Evolutionary conservation across 306 rosid genomes (phyloP).

Genomic region (Cucumis melo): DNA sequence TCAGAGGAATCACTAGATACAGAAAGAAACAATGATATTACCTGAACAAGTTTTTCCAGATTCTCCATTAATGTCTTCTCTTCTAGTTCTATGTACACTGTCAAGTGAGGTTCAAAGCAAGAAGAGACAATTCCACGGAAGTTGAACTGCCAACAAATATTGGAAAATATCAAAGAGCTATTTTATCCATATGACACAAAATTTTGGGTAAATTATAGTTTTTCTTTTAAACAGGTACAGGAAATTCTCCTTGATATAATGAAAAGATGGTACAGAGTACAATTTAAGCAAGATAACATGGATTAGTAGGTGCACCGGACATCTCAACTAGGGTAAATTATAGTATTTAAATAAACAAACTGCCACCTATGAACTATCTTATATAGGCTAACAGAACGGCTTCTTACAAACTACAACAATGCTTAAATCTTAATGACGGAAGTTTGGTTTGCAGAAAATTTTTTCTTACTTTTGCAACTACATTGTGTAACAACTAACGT

Average conservation of each 20-base stretch:
- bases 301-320: no score
- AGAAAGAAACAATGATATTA: conserved; percentile 15
- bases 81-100: conserved; percentile 78
- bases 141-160: conserved; percentile 74
- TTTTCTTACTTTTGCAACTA: neutral
- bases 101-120: conserved; percentile 97
- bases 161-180: conserved; percentile 12
- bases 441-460: neutral
- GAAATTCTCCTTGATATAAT: no score
- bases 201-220: no score
- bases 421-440: neutral
- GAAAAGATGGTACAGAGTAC: no score
- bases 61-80: conserved; percentile 95
- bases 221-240: no score
- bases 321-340: neutral
- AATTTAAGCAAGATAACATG: no score
- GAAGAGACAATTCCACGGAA: conserved; percentile 97
- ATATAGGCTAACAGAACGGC: neutral
- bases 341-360: neutral
- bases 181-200: conserved; percentile 7
- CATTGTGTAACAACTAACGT: neutral
- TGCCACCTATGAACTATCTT: neutral
- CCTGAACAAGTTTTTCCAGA: conserved; percentile 97
- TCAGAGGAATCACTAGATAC: neutral
- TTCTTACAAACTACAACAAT: neutral